Base-by-base conservation (phyloP, 176 grass and related monocot genomes). In the Triticum monococcum region DNA sequence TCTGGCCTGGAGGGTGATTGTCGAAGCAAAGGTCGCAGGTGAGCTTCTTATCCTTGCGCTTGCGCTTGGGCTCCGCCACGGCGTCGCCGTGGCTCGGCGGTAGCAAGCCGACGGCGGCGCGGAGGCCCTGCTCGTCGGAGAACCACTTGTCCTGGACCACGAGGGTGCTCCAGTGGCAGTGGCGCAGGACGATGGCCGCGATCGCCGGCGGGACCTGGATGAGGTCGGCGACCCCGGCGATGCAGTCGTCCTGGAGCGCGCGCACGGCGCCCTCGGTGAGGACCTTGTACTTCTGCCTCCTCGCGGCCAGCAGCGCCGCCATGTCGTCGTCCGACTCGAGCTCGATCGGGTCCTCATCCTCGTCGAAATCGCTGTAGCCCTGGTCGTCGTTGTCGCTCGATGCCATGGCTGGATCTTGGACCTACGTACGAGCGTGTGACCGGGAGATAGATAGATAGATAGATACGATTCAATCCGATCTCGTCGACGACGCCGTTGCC, bases 1-100 rank as follows among this genome's bases (percentile, higher is more conserved):
- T 85, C 38, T 24, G 14, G 30, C 68, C 62, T 7, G 10, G 3
- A 36, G 3, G 4, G 12, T 65, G 35, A 0, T 11, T 0, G 9
- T 86, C 86, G 48, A 85, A 88, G 70, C 82, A 88, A 1, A 88
- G 88, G 40, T 9, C 70, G 83, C 90, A 91, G 11, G 32, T 31
- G 64, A 82, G 78, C 18, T 57, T 57, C 18, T 57, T 57, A 41
- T 20, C n/a, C 31, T 40, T 71, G 35, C 35, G 35, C 68, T 12
- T 77, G 36, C 35, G 68, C 68, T 12, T 77, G 36, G 41, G 4
- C 20, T 6, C 1, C 7, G 9, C 1, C 7, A 31, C 60, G 23
- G 23, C 22, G 20, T n/a, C 74, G 26, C 41, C 70, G 32, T 10
- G 2, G 9, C 7, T 75, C 2, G 22, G 9, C 14, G 84, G 8